phyloP scores from a whole-genome alignment of 2,329 filamentous ascomycete species.

The Botryosphaeria dothidea region DNA sequence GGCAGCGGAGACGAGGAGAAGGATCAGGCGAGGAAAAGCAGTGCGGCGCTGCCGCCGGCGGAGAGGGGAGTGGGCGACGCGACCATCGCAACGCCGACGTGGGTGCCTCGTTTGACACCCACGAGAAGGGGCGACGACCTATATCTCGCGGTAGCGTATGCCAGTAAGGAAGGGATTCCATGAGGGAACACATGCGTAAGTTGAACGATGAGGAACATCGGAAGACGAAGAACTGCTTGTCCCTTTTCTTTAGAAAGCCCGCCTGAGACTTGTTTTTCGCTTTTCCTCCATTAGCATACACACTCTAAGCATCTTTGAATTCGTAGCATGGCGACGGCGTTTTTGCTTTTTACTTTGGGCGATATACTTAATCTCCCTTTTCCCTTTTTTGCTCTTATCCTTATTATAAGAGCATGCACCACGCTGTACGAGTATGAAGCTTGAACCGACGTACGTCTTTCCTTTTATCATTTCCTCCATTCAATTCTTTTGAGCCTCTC shows the following conservation, averaged over 20 bases:
- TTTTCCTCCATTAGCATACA: not conserved
- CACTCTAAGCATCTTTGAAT: not conserved
- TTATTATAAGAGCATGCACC: not conserved
- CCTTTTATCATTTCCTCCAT: not conserved
- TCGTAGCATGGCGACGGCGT: slow-evolving; percentile 7
- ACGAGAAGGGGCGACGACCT: slow-evolving; percentile 67
- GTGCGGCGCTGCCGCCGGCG: not conserved
- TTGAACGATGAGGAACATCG: not conserved
- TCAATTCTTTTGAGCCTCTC: no score
- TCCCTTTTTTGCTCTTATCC: not conserved
- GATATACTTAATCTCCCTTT: not conserved
- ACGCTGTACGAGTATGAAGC: not conserved
- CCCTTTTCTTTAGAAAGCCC: not conserved
- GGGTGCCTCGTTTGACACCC: slow-evolving; percentile 63
- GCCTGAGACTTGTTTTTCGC: not conserved
- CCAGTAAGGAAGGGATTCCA: not conserved
- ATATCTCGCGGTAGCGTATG: slow-evolving; percentile 47
- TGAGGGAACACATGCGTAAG: not conserved
- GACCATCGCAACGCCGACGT: slow-evolving; percentile 51
- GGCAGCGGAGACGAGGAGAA: slow-evolving; percentile 13
- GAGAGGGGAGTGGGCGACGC: not conserved
- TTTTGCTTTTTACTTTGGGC: not conserved
- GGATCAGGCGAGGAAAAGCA: slow-evolving; percentile 9
- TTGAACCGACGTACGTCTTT: not conserved
- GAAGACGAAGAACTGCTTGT: not conserved